Base-by-base conservation (phyloP, 768 basidiomycete species). In the Lactarius akahatsu region DNA sequence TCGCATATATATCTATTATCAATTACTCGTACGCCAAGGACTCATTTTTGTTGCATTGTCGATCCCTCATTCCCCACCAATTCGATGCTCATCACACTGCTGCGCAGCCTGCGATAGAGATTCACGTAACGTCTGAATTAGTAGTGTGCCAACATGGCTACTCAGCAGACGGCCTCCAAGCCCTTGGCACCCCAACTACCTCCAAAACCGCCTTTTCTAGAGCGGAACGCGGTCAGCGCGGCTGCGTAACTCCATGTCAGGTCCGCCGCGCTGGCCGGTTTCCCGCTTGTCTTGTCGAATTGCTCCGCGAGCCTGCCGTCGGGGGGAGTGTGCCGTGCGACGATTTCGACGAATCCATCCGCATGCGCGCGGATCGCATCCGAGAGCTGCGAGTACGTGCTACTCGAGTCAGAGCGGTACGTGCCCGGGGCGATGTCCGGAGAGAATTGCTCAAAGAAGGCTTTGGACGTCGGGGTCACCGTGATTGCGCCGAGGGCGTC, bases 191-290 rank as follows among this genome's bases (percentile, higher is more conserved):
- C 88, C 90, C 90, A 91, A 71, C 82, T 81, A 0, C 77, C 78
- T 18, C 82, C 78, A 1, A 77, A 70, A 47, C 76, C 73, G 1
- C 87, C 86, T 20, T 73, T 77, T 20, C 86, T 79, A 2, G 87
- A 85, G 32, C 80, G 78, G 70, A 87, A 86, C 10, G 77, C 85
- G 0, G 90, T 89, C 62, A 90, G 74, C 0, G 84, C 80, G 36
- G 87, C 79, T 0, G 89, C 89, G 72, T 90, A 91, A 69, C 85
- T 86, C 89, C 90, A 90, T 0, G 89, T 90, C 66, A 91, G 77
- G 71, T 91, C 85, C 9, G 72, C 74, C 3, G 90, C 90, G 72
- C 86, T 87, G 20, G 83, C 67, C 1, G 82, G 87, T 3, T 74
- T 57, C 5, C 90, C 90, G 32, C 78, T 72, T 62, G 60, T 73